Evolutionary conservation across 257 asterid genomes (phyloP).

Genomic region (Solanum chiquidenum): DNA sequence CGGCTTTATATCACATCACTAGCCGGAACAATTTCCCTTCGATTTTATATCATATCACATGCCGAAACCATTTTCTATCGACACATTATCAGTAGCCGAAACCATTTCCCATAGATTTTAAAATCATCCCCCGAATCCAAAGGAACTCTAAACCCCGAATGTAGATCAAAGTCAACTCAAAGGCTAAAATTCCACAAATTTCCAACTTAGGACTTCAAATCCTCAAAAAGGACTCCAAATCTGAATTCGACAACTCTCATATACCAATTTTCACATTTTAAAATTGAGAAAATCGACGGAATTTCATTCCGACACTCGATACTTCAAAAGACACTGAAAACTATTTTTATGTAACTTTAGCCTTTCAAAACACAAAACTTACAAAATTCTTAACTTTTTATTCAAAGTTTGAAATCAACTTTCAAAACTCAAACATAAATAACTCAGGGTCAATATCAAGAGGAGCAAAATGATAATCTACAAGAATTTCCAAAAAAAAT

Average conservation of each 20-base stretch:
- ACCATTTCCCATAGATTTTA: not conserved
- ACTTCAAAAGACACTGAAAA: not conserved
- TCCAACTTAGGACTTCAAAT: not conserved
- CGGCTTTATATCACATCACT: too few species aligned
- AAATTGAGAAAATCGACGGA: not conserved
- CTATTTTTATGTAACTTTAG: not conserved
- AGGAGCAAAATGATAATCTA: not conserved
- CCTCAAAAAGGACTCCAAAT: too few species aligned
- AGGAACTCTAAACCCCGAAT: not conserved
- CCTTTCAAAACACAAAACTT: not conserved
- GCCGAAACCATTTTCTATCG: too few species aligned
- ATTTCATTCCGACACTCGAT: not conserved
- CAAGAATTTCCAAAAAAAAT: too few species aligned
- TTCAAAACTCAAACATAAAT: not conserved
- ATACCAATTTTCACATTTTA: not conserved
- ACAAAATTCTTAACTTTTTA: not conserved
- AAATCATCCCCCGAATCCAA: not conserved
- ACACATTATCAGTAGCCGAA: not conserved
- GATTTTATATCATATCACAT: too few species aligned
- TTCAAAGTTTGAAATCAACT: not conserved
- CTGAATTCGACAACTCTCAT: not conserved
- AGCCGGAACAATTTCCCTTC: too few species aligned
- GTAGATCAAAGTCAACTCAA: not conserved
- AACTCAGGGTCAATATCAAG: not conserved
- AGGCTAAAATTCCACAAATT: too few species aligned